These are phyloP conservation scores for Coleophoma cylindrospora DNA, from an alignment of 2,329 filamentous ascomycete genomes.

Conservation along the genomic window DNA sequence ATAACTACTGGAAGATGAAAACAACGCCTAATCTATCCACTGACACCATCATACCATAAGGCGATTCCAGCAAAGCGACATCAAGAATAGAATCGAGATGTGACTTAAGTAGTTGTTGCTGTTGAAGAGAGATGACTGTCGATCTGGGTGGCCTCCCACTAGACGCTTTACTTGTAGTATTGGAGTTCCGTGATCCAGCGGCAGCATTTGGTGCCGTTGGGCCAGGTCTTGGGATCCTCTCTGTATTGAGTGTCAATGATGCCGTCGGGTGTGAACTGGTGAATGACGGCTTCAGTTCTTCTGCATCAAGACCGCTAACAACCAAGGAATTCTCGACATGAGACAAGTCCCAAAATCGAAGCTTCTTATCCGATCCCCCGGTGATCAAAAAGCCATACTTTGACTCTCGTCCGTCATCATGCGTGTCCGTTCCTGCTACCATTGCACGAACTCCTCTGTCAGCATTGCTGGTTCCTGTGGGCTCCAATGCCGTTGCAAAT, in stretches of 20 bases:
- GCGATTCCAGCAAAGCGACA: constrained; percentile 80
- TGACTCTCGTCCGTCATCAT: constrained; percentile 66
- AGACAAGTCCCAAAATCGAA: constrained; percentile 89
- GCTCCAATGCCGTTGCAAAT: constrained; percentile 72
- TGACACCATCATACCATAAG: constrained; percentile 89
- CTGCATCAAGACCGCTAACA: constrained; percentile 69
- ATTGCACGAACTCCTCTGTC: constrained; percentile 73
- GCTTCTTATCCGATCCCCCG: constrained; percentile 81
- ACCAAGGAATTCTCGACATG: constrained; percentile 73
- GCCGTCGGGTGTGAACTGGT: constrained; percentile 57
- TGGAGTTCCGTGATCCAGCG: constrained; percentile 21
- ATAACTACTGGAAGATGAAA: constrained; percentile 60
- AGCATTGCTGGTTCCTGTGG: constrained; percentile 44
- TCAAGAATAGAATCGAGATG: constrained; percentile 88
- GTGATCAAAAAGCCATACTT: constrained; percentile 82
- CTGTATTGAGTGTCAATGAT: constrained; percentile 60
- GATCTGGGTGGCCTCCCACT: constrained; percentile 56
- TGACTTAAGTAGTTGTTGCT: constrained; percentile 78
- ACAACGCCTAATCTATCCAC: constrained; percentile 86
- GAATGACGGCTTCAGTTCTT: constrained; percentile 72
- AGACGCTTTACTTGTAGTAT: constrained; percentile 16
- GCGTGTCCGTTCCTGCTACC: constrained; percentile 63
- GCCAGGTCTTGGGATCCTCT: constrained; percentile 32
- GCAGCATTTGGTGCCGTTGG: constrained; percentile 25
- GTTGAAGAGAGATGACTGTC: constrained; percentile 82